Evolutionary conservation across 441 rosid species (phyloP).

Genomic region (Brassica balearica): DNA sequence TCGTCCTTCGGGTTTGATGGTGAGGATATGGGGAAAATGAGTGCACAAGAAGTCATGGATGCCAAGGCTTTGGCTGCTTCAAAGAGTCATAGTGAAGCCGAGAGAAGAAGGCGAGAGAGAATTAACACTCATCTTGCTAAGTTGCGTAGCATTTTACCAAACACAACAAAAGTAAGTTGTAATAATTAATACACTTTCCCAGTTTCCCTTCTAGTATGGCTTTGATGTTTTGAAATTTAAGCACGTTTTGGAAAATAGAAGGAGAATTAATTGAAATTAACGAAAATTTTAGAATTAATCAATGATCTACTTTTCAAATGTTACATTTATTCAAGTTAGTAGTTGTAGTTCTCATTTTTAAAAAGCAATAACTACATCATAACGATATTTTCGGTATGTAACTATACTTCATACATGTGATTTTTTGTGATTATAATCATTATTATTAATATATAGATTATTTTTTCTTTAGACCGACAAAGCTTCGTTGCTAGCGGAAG

Average conservation of each 20-base stretch:
- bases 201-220: background rate
- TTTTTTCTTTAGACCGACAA: conserved; percentile 66
- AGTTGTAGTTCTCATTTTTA: background rate
- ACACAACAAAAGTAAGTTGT: conserved; percentile 91
- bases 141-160: conserved; percentile 90
- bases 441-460: background rate
- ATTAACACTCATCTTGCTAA: conserved; percentile 94
- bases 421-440: background rate
- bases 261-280: background rate
- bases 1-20: conserved; percentile 74
- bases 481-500: conserved; percentile 90
- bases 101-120: conserved; percentile 92
- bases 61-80: conserved; percentile 99
- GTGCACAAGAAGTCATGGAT: conserved; percentile 94
- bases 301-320: background rate
- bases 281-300: background rate
- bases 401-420: background rate
- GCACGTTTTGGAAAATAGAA: background rate
- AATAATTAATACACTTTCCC: background rate
- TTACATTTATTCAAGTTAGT: background rate
- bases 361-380: background rate
- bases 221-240: background rate
- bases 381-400: background rate
- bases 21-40: conserved; percentile 62
- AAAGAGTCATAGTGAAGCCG: conserved; percentile 96